Conservation (phyloP, 1,284 basidiomycete genomes). For the Marasmius fiardii region DNA sequence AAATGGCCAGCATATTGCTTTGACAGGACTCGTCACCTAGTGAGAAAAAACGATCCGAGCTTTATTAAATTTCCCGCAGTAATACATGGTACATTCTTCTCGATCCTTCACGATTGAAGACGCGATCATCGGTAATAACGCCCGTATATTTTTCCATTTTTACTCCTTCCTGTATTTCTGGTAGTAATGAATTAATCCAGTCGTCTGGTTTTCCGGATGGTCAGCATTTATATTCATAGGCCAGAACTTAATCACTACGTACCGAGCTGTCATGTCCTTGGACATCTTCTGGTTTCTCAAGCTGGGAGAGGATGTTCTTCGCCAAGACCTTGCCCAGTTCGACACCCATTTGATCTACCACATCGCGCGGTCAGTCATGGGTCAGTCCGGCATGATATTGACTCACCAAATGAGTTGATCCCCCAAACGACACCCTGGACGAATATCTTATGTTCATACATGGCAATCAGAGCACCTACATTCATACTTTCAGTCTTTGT, state of each 20-base stretch:
- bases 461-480: constrained; percentile 73
- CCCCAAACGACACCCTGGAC: constrained; percentile 97
- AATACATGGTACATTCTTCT: no score
- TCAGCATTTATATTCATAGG: neutral
- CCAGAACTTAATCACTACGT: constrained; percentile 27
- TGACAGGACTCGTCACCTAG: no score
- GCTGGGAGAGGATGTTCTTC: constrained; percentile 91
- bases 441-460: constrained; percentile 99
- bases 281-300: constrained; percentile 81
- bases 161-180: constrained; percentile 81
- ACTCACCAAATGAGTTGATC: constrained; percentile 92
- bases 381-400: neutral
- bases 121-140: no score
- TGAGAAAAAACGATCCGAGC: no score
- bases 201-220: constrained; percentile 54
- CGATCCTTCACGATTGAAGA: no score
- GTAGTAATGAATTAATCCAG: constrained; percentile 92
- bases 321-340: constrained; percentile 96
- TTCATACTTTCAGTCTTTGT: neutral
- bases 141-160: constrained; percentile 22
- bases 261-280: constrained; percentile 91
- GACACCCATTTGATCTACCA: constrained; percentile 93
- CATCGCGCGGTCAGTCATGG: neutral
- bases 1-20: no score
- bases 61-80: no score